Evolutionary conservation across 768 basidiomycete species (phyloP).

Genomic region (Amanita rubescens): DNA sequence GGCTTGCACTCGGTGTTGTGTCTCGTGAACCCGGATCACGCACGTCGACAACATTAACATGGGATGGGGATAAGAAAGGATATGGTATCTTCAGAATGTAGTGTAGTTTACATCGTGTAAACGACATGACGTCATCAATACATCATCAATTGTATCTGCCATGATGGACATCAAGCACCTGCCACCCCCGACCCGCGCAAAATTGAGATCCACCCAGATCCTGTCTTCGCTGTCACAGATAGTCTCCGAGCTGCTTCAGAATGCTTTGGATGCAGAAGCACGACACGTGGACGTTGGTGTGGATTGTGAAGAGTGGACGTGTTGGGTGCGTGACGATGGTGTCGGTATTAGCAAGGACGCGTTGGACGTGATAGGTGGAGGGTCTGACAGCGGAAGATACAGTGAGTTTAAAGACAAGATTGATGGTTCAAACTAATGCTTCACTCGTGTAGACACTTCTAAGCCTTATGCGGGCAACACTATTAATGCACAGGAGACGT

Average conservation of each 20-base stretch:
- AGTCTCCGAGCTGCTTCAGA: slow-evolving; percentile 83
- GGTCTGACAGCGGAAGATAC: slow-evolving; percentile 52
- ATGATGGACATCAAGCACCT: slow-evolving; percentile 39
- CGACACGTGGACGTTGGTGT: slow-evolving; percentile 63
- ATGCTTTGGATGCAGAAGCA: slow-evolving; percentile 79
- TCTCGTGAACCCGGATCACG: slow-evolving; percentile 29
- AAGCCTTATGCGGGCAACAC: slow-evolving; percentile 53
- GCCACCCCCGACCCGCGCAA: slow-evolving; percentile 53
- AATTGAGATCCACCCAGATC: slow-evolving; percentile 77
- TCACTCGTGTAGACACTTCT: slow-evolving; percentile 53
- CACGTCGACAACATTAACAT: slow-evolving; percentile 29
- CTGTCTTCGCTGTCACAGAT: slow-evolving; percentile 76
- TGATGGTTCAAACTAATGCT: not conserved
- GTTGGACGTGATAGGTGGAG: slow-evolving; percentile 46
- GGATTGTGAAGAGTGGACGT: slow-evolving; percentile 70
- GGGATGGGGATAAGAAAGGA: slow-evolving; percentile 65
- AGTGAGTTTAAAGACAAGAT: slow-evolving; percentile 36
- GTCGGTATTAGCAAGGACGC: slow-evolving; percentile 60
- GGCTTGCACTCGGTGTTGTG: slow-evolving; percentile 80
- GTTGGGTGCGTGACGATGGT: slow-evolving; percentile 86
- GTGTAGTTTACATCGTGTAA: not conserved
- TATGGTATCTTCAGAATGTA: slow-evolving; percentile 93
- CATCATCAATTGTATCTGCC: not conserved
- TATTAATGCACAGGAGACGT: slow-evolving; percentile 50
- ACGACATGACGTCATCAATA: slow-evolving; percentile 7